Evolutionary conservation across 352 stramenopile species (phyloP), one percentile per base, ranked within the genome.

Genomic region (Globisporangium nodosum): DNA sequence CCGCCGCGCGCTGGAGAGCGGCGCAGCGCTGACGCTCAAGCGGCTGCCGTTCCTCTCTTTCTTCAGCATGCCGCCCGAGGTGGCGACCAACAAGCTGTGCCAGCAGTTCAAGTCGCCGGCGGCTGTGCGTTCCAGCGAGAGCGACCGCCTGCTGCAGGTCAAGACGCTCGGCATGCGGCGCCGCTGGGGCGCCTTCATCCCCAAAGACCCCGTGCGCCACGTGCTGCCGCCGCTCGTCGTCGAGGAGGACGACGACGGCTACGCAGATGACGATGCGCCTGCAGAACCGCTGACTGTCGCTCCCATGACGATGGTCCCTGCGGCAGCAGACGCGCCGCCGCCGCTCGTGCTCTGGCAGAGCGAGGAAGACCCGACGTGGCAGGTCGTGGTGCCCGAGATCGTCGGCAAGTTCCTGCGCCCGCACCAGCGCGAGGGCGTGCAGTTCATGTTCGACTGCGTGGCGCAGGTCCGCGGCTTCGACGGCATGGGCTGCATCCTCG

Each of bases 391-490:
- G 15, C 85, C 90, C 9, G 81, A 92, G 30, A 89, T 98, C 27
- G 78, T 99, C 5, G 89, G 89, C 58, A 98, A 98, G 56, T 98
- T 92, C 65, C 66, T 99, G 39, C 88, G 96, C 24, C 95, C 95
- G 48, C 96, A 99, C 76, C 93, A 98, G 72, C 81, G 94, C 21
- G 96, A 98, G 70, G 96, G 96, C 37, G 95, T 99, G 49, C 77
- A 96, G 69, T 99, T 99, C 64, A 96, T 98, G 83, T 99, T 97
- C 61, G 89, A 99, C 60, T 99, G 94, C 76, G 92, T 94, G 30
- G 72, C 65, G n/a, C 76, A 77, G 61, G 49, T 94, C 0, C 78
- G 78, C 31, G 78, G 73, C 0, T 94, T 95, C 54, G 82, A 90
- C 37, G 84, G 87, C 5, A 69, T 90, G 70, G 86, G 86, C 9